Base-by-base conservation (phyloP, 202 grass and related monocot species). In the Carex sylvatica region DNA sequence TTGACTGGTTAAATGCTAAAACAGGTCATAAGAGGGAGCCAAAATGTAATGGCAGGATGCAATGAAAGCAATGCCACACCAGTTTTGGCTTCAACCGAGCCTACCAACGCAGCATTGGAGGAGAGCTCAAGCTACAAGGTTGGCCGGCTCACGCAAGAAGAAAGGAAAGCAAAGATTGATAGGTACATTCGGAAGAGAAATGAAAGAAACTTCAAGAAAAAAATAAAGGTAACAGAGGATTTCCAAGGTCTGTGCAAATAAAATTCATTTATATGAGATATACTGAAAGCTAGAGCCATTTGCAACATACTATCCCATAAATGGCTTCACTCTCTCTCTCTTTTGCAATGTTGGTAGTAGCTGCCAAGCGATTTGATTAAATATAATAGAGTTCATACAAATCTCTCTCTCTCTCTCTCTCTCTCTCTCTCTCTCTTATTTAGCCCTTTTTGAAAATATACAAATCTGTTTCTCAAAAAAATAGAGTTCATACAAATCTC, bases 141-240 rank as follows among this genome's bases (percentile, higher is more conserved):
- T 86, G 87, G 79, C 16, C 91, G 88, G 2, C 75, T 99, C 54
- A 93, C 96, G 9, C 83, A 87, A 84, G 92, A 99, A 83, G 91
- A 99, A 81, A 92, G 93, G 38, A 99, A 93, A 78, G 96, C 89
- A 66, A 99, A 96, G 87, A 99, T 99, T 51, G 85, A 93, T 72
- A 91, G 89, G 79, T 99, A 99, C 85, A 92, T 93, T 75, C 91
- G 91, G 86, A 99, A 99, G 90, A 90, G 96, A 83, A 99, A 93
- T 20, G 60, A 95, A 85, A 92, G 96, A 79, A 99, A 99, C 83
- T 99, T 93, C 89, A 93, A 88, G 83, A 99, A 96, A 46, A 99
- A 96, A 80, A 99, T 99, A 75, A 99, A 99, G 96, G 96, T 96
- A 93, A 87, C 28, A 74, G 51, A 9, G 33, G n/a, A 11, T 81